A percentile compares a stretch with the other conserved stretches of the same genome.
phyloP scores from a whole-genome alignment of 73 alveolate genomes.

The Tetrahymena thermophila region DNA sequence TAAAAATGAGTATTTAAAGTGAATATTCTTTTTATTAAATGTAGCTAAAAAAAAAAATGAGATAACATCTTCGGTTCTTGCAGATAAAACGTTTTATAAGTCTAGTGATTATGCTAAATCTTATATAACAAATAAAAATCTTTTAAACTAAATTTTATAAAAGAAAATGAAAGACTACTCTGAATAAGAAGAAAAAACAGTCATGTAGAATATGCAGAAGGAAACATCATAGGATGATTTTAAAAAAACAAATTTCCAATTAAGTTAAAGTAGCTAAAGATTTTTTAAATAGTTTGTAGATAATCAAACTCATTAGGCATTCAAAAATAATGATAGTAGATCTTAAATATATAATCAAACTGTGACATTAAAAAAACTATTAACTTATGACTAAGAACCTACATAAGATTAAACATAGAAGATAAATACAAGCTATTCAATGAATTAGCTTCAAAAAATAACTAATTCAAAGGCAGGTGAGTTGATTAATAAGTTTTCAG shows the following conservation, averaged over 20 bases:
- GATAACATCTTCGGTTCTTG: not conserved
- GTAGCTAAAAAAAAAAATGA: not conserved
- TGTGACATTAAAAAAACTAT: not conserved
- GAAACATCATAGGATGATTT: not conserved
- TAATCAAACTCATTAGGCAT: not conserved
- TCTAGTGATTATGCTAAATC: not conserved
- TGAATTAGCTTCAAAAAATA: not conserved
- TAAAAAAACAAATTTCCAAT: not conserved
- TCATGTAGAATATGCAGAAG: not conserved
- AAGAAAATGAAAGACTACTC: not conserved
- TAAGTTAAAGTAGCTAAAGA: not conserved
- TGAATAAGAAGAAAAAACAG: not conserved
- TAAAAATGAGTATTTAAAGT: not conserved
- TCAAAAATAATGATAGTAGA: not conserved
- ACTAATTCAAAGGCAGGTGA: not conserved
- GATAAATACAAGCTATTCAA: not conserved
- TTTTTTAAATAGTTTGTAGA: not conserved
- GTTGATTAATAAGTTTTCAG: not conserved
- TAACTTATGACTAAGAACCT: not conserved
- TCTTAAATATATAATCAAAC: not conserved
- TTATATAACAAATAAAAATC: not conserved
- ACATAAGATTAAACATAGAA: not conserved
- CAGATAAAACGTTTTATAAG: not conserved
- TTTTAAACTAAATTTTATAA: not conserved
- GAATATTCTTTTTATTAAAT: not conserved